Evolutionary conservation across 1,284 basidiomycete genomes (phyloP), one percentile per base, ranked within the genome.

Genomic region (Tilletia setariae): DNA sequence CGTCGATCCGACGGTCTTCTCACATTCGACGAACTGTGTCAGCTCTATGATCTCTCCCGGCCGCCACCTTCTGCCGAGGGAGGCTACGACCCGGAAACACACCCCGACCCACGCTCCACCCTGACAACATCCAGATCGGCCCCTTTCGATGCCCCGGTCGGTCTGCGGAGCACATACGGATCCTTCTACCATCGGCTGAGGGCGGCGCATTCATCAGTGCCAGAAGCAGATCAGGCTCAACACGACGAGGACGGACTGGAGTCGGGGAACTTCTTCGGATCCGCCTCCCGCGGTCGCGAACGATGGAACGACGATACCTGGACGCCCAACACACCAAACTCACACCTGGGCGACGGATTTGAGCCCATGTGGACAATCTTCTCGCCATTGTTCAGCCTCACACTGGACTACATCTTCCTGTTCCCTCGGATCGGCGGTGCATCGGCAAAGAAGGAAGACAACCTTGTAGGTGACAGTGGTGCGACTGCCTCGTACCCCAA

Each of bases 351-450:
- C 2, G 65, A 72, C 25, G 75, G 75, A 61, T 70, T 59, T 11
- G 79, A 81, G 69, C 80, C 80, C 2, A 81, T 79, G 77, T 82
- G 78, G 78, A 82, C 80, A 53, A 74, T 81, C 65, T 79, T 75
- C 66, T 78, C 76, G 11, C 68, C 72, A 40, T 68, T 82, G 19
- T 82, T 82, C 61, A 73, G 72, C 42, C 74, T 82, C 23, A 81
- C 79, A 35, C 76, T 82, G 21, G 74, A 96, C 84, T 96, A 97
- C 79, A 90, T 96, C 65, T 92, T 95, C 78, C 73, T 86, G 43
- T 71, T 85, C 1, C 85, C 85, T 8, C 74, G 76, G 19, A 11
- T 47, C 46, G 8, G 23, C 63, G 35, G 1, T 0, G 4, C 43
- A 16, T 46, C 46, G 1, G 35, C 4, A 32, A 35, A 16, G 15